A percentile compares a stretch with the other conserved stretches of the same genome.
Evolutionary conservation across 305 asterid genomes (phyloP).

Genomic region (Rubia tinctorum): DNA sequence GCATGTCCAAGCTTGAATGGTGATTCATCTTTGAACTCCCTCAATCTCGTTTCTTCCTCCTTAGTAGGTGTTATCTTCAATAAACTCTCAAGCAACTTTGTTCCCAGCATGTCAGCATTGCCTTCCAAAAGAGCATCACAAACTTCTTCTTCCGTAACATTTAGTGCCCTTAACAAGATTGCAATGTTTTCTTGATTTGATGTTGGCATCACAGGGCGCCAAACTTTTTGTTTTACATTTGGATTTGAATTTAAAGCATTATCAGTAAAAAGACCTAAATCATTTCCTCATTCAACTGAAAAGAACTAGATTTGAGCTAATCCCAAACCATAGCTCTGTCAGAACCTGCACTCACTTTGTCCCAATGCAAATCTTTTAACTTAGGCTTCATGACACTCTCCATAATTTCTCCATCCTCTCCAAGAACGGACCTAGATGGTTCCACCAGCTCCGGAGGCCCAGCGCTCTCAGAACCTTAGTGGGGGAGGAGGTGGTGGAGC

Average conservation of each 20-base stretch:
- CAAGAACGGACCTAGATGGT: constrained; percentile 40
- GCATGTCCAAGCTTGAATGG: constrained; percentile 65
- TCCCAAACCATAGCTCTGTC: constrained; percentile 86
- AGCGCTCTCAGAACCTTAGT: constrained; percentile 41
- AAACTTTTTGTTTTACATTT: constrained; percentile 35
- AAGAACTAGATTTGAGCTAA: constrained; percentile 69
- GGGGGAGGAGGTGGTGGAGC: constrained; percentile 49
- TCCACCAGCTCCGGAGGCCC: constrained; percentile 61
- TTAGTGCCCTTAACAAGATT: constrained; percentile 66
- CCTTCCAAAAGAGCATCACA: constrained; percentile 87
- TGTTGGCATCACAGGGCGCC: constrained; percentile 28
- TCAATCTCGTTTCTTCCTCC: constrained; percentile 68
- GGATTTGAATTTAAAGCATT: constrained; percentile 40
- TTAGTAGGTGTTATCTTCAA: constrained; percentile 81
- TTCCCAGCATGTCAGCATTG: constrained; percentile 54
- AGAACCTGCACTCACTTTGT: constrained; percentile 74
- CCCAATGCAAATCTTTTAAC: constrained; percentile 90
- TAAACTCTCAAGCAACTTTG: constrained; percentile 71
- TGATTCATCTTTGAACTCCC: constrained; percentile 52
- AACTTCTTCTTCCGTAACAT: constrained; percentile 75
- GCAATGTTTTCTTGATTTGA: constrained; percentile 59
- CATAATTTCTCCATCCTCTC: constrained; percentile 32
- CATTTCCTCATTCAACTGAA: constrained; percentile 84
- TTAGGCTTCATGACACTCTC: constrained; percentile 48
- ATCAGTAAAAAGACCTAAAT: constrained; percentile 60